Percentiles rank a stretch among this genome's conserved stretches.
Conservation (phyloP, 495 filamentous ascomycete species). For the Penicillium maclennaniae region DNA sequence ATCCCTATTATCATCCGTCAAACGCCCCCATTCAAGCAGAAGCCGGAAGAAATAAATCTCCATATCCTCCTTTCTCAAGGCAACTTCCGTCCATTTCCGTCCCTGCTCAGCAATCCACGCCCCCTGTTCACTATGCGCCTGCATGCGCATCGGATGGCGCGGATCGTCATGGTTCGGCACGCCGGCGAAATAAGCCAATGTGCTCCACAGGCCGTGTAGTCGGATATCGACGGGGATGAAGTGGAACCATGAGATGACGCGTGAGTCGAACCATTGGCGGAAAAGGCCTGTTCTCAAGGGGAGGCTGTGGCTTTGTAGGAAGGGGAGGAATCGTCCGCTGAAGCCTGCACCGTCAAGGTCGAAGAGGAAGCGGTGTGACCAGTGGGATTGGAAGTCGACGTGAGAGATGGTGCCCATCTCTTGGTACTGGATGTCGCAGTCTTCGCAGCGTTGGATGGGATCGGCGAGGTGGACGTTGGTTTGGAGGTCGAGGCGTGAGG, state of each 20-base stretch:
- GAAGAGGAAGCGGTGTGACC: slow-evolving; percentile 61
- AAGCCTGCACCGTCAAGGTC: slow-evolving; percentile 70
- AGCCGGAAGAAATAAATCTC: slow-evolving; percentile 78
- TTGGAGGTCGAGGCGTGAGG: slow-evolving; percentile 25
- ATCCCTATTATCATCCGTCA: slow-evolving; percentile 61
- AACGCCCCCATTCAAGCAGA: slow-evolving; percentile 68
- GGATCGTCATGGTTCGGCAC: slow-evolving; percentile 12
- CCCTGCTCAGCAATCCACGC: slow-evolving; percentile 66
- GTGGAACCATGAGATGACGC: slow-evolving; percentile 70
- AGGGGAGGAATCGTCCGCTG: slow-evolving; percentile 57
- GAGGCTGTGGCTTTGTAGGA: slow-evolving; percentile 58
- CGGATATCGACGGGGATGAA: slow-evolving; percentile 73
- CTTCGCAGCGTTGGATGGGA: slow-evolving; percentile 52
- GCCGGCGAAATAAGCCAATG: slow-evolving; percentile 60
- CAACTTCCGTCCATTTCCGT: slow-evolving; percentile 58
- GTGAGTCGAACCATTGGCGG: slow-evolving; percentile 69
- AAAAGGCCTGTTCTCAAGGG: slow-evolving; percentile 65
- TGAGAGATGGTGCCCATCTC: slow-evolving; percentile 47
- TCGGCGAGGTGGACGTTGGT: slow-evolving; percentile 46
- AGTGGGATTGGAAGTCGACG: slow-evolving; percentile 56
- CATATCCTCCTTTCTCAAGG: slow-evolving; percentile 74
- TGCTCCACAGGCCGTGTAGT: slow-evolving; percentile 60
- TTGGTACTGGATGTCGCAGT: slow-evolving; percentile 47
- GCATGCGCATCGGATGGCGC: slow-evolving; percentile 22
- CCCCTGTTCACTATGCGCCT: slow-evolving; percentile 45